Base-by-base conservation (phyloP, 1,284 basidiomycete genomes). In the Cryptococcus jaspeensis region DNA sequence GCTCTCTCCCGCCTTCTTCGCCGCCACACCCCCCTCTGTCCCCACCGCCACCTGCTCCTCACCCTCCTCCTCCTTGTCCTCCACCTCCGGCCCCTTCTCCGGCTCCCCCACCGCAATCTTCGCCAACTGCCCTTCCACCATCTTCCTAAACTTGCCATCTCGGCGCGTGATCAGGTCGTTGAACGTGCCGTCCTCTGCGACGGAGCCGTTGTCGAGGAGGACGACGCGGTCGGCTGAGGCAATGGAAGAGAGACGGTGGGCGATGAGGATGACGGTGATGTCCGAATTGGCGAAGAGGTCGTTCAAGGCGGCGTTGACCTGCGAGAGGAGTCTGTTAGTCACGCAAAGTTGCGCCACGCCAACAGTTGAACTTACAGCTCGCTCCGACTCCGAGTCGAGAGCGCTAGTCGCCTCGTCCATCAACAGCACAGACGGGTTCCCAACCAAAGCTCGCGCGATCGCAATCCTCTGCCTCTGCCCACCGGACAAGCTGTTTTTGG, bases 401-500 rank as follows among this genome's bases (percentile, higher is more conserved):
- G 73, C 72, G 43, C 61, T 65, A 8, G 74, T 76, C 4, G 74
- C 75, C 62, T 78, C 76, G 61, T 78, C 76, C 70, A 77, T 74
- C 37, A 79, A 61, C 48, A 81, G 62, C 16, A 81, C 78, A 0
- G 75, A 73, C 0, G 80, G 80, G 50, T 77, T 74, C 22, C 79
- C 73, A 6, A 81, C 76, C 0, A 81, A 69, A 0, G 80, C 80
- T 36, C 80, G 66, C 11, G 80, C 80, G 58, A 81, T 81, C n/a
- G 79, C 79, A 25, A 81, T 76, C 18, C 80, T 67, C 63, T 81
- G 80, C 38, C 79, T 63, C 61, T 81, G 80, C 25, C 80, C 80
- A 11, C 80, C 80, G 13, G 72, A 74, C 37, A 78, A 60, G 56
- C 65, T 69, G n/a, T 70, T 66, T 61, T 77, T 78, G 52, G 67